Conservation (phyloP, 176 grass and related monocot species). For the Luzula sylvatica region DNA sequence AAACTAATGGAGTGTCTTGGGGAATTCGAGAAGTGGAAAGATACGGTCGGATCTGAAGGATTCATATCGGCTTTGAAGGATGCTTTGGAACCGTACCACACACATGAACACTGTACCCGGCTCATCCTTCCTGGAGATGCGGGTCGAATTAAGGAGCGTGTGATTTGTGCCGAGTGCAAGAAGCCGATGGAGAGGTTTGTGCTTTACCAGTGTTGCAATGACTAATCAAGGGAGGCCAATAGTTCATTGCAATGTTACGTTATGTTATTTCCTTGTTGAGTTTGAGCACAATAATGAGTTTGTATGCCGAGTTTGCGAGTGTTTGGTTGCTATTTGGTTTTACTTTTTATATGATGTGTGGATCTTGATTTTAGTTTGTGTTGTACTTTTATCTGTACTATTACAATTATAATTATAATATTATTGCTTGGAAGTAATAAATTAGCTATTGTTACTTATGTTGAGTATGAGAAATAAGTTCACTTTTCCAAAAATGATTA, state of each 20-base stretch:
- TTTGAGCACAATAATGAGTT: constrained; percentile 10
- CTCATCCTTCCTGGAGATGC: constrained; percentile 28
- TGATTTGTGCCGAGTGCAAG: constrained; percentile 32
- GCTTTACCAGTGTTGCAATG: constrained; percentile 42
- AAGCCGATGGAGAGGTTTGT: constrained; percentile 34
- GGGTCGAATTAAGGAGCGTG: constrained; percentile 25
- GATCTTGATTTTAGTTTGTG: too few species aligned
- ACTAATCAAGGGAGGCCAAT: constrained; percentile 18
- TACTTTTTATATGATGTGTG: too few species aligned
- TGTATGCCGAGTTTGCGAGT: constrained; percentile 7
- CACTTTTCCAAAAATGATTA: too few species aligned
- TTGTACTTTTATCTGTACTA: too few species aligned
- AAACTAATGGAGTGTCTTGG: constrained; percentile 23
- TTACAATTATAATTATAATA: too few species aligned
- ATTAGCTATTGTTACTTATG: too few species aligned
- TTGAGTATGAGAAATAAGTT: too few species aligned
- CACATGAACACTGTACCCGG: constrained; percentile 25
- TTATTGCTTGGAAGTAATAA: too few species aligned
- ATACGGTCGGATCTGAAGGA: background rate
- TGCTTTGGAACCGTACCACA: constrained; percentile 21
- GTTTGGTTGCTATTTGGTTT: too few species aligned
- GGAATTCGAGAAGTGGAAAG: constrained; percentile 28
- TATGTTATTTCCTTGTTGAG: background rate
- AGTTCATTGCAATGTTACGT: background rate
- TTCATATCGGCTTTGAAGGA: constrained; percentile 24